Evolutionary conservation across 306 rosid species (phyloP).

Genomic region (Casuarina glauca): DNA sequence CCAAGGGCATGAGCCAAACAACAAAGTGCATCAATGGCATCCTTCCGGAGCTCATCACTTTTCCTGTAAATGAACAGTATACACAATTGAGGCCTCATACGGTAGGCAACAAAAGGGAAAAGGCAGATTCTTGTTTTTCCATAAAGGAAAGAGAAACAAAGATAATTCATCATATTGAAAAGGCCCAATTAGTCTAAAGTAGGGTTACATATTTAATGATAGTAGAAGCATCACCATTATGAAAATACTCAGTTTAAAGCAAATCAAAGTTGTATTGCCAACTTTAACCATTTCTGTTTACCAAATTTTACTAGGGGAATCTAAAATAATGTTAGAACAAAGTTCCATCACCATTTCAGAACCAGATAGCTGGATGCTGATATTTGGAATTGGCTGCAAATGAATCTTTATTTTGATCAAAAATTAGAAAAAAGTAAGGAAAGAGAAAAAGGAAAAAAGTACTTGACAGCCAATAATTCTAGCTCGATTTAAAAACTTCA

Average conservation of each 20-base stretch:
- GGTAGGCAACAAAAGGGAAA: slow-evolving; percentile 19
- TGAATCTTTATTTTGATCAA: not conserved
- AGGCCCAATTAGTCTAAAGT: slow-evolving; percentile 11
- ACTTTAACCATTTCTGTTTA: not conserved
- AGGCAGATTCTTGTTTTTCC: not conserved
- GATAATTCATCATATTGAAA: slow-evolving; percentile 13
- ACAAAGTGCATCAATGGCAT: slow-evolving; percentile 93
- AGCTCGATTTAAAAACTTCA: not conserved
- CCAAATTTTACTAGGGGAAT: not conserved
- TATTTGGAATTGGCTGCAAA: not conserved
- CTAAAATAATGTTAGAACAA: not conserved
- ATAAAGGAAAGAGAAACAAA: slow-evolving; percentile 3
- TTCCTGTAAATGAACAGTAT: slow-evolving; percentile 53
- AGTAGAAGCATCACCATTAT: not conserved
- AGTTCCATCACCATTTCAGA: not conserved
- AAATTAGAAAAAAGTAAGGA: not conserved
- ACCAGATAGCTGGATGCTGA: not conserved
- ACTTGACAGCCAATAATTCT: not conserved
- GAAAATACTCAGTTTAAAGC: not conserved
- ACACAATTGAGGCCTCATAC: slow-evolving; percentile 21
- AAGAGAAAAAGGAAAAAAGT: not conserved
- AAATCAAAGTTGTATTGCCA: not conserved
- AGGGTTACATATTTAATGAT: not conserved
- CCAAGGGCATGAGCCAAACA: slow-evolving; percentile 97
- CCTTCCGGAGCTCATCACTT: slow-evolving; percentile 81